Base-by-base conservation (phyloP, 2,329 filamentous ascomycete genomes). In the Nothophaeocryptopus gaeumannii region DNA sequence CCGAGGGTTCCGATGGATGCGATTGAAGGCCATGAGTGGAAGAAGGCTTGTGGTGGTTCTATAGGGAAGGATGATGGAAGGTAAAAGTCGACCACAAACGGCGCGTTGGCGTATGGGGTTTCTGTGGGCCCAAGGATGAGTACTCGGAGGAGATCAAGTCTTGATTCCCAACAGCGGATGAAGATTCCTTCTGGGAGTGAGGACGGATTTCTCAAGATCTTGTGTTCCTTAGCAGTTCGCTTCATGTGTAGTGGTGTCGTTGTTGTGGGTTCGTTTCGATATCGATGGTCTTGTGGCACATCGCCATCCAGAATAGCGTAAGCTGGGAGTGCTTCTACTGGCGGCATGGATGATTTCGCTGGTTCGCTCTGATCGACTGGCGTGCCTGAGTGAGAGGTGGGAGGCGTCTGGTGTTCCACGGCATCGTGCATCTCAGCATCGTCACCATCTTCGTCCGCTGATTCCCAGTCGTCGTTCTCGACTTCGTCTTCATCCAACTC, bases 61-160 rank as follows among this genome's bases (percentile, higher is more conserved):
- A 66, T 63, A 1, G 81, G 81, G 53, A 78, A 84, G 0, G 66
- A 58, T 0, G 71, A 60, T 8, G 68, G 67, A 14, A 83, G 72
- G 52, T 78, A 70, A 46, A 83, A 71, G 63, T 84, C 81, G 53
- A 84, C 73, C n/a, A 83, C 64, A 60, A 83, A 83, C 0, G 81
- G 81, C 0, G 79, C 79, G 56, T 77, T 72, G 55, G 80, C 79
- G 61, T 84, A 84, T 2, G 81, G 81, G 0, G 81, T 84, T 41
- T 80, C 79, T 15, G 71, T 66, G 0, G 81, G 79, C 0, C 81
- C 81, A 39, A 84, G 70, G 46, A 84, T 78, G 3, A 84, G 66
- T 12, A 80, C 76, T 9, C 81, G 77, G 8, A 83, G 63, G 8
- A 84, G 71, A 60, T 84, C 79, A 37, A 83, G 72, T 15, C 79